Evolutionary conservation across 345 rosid genomes (phyloP).

Genomic region (Anastatica hierochuntica): DNA sequence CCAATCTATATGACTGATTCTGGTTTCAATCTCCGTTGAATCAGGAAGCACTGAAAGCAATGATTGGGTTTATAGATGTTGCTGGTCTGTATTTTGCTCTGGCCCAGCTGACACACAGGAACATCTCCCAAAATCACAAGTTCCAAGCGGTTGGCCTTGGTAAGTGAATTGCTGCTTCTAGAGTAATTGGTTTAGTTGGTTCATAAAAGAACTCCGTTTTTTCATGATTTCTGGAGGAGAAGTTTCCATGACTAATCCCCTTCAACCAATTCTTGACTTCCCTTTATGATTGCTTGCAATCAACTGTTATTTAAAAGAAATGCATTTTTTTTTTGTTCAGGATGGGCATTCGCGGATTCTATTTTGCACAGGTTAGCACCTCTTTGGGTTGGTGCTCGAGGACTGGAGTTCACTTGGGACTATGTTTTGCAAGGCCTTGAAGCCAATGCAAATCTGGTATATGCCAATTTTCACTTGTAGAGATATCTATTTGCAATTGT

Average conservation of each 20-base stretch:
- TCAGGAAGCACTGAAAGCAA: constrained; percentile 88
- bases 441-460: constrained; percentile 93
- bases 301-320: not conserved
- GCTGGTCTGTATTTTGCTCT: constrained; percentile 92
- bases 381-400: constrained; percentile 96
- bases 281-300: not conserved
- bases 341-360: constrained; percentile 98
- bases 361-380: constrained; percentile 89
- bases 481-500: too few species aligned
- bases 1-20: not conserved
- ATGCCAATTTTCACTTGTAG: too few species aligned
- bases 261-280: too few species aligned
- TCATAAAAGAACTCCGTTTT: too few species aligned
- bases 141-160: constrained; percentile 98
- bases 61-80: constrained; percentile 90
- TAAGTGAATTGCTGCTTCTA: too few species aligned
- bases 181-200: too few species aligned
- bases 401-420: constrained; percentile 92
- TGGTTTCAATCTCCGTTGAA: not conserved
- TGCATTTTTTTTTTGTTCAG: constrained; percentile 25
- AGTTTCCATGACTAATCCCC: too few species aligned
- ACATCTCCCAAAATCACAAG: constrained; percentile 93
- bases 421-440: constrained; percentile 87
- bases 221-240: too few species aligned
- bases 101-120: constrained; percentile 87